Base-by-base conservation (phyloP, 345 rosid species). In the Salix viminalis region DNA sequence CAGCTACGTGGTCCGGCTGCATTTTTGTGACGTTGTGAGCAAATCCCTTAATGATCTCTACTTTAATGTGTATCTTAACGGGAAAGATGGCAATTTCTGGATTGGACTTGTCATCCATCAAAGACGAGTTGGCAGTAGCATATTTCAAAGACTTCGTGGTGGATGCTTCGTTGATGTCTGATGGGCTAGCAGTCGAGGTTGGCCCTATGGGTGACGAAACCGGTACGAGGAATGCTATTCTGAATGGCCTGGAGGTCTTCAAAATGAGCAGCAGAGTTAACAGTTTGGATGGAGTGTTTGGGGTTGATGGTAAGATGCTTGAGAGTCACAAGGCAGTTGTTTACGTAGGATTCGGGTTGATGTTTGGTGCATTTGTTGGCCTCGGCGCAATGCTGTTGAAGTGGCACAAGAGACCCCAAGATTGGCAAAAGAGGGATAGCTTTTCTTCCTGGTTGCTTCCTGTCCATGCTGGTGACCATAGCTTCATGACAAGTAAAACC, bases 401-500 rank as follows among this genome's bases (percentile, higher is more conserved):
- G 79, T 90, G 94, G 97, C 91, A 88, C 70, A 92, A 84, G 79
- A 87, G 97, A 44, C 97, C 97, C 23, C 90, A 90, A 78, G 97
- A 92, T 81, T 92, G 97, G 97, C 91, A 90, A 62, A 89, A 79
- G 87, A 84, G 91, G 82, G 90, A 89, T 58, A 90, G 94, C 81
- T 89, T 90, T 79, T 92, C 97, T 60, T 92, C 97, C 42, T 92
- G 97, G 94, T 83, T 91, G 82, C 90, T 91, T 48, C 97, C 97
- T 0, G 76, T 92, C 56, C 93, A 92, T 71, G 89, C 94, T 0
- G 87, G 91, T 69, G 94, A 92, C 58, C 65, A 77, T 58, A 92
- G 90, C 68, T 91, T 89, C 87, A 76, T 90, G 90, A 72, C 90
- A 26, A 86, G 94, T 86, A 92, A 90, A 78, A 84, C 82, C 36